Evolutionary conservation across 495 filamentous ascomycete species (phyloP).

Genomic region (Xylaria curta): DNA sequence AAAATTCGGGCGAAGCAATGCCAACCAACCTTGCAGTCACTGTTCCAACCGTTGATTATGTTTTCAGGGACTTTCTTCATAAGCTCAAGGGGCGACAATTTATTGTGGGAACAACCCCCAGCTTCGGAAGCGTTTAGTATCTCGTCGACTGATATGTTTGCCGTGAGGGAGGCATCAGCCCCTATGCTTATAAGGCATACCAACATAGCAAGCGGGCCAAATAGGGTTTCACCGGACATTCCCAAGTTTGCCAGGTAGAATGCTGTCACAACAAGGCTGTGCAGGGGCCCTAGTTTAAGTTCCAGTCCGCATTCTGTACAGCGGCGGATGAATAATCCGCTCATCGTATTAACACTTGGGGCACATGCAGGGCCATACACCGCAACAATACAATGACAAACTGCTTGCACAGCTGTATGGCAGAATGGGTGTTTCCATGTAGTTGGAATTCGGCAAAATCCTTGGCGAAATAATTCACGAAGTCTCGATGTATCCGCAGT

Average conservation of each 20-base stretch:
- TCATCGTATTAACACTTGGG: neutral
- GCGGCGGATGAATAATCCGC: neutral
- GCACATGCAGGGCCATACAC: neutral
- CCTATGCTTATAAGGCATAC: neutral
- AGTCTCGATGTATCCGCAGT: slow-evolving; percentile 43
- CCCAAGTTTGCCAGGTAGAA: neutral
- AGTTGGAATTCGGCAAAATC: slow-evolving; percentile 35
- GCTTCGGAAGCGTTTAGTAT: neutral
- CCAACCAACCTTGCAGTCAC: neutral
- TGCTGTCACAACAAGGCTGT: slow-evolving; percentile 2
- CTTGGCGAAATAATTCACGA: neutral
- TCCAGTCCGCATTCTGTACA: neutral
- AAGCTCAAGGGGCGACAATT: neutral
- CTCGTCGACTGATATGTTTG: neutral
- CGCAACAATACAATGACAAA: slow-evolving; percentile 42
- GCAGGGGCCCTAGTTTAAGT: neutral
- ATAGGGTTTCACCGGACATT: neutral
- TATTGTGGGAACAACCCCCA: neutral
- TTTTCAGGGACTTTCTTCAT: neutral
- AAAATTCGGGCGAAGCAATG: neutral
- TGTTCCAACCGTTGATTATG: neutral
- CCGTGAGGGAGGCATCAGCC: neutral
- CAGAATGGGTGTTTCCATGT: slow-evolving; percentile 51
- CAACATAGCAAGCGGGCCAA: neutral
- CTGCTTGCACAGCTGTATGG: slow-evolving; percentile 45